These are phyloP conservation scores for Stagonosporopsis vannaccii DNA, from an alignment of 2,329 filamentous ascomycete genomes.

Conservation along the genomic window DNA sequence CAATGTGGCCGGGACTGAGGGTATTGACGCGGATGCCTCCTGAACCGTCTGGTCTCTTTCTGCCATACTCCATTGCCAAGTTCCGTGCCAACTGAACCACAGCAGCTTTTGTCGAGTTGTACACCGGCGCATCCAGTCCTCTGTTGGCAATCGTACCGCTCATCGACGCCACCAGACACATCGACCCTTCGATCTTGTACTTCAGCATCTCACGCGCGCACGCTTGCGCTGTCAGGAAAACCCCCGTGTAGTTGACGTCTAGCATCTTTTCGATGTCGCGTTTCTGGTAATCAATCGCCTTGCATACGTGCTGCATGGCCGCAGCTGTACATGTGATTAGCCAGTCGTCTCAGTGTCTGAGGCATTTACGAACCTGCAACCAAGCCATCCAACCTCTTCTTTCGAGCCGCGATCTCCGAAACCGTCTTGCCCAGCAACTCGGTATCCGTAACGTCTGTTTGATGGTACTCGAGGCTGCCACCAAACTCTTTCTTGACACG, in stretches of 20 bases:
- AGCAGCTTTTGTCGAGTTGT: conserved; percentile 78
- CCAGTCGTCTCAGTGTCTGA: background rate
- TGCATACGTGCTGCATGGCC: conserved; percentile 78
- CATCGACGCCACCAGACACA: conserved; percentile 69
- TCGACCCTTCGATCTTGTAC: conserved; percentile 63
- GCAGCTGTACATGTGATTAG: conserved; percentile 56
- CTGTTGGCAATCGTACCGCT: conserved; percentile 66
- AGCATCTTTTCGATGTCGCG: conserved; percentile 67
- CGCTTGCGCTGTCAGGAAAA: conserved; percentile 67
- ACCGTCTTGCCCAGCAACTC: conserved; percentile 70
- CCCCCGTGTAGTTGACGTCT: conserved; percentile 65
- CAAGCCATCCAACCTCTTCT: conserved; percentile 78
- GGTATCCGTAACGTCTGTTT: conserved; percentile 79
- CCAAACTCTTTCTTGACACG: conserved; percentile 67
- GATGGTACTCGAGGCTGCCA: conserved; percentile 73
- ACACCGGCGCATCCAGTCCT: conserved; percentile 69
- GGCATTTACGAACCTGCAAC: conserved; percentile 58
- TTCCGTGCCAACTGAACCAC: conserved; percentile 74
- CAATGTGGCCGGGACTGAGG: conserved; percentile 78
- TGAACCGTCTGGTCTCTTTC: conserved; percentile 54
- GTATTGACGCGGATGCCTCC: conserved; percentile 80
- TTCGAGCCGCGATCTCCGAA: conserved; percentile 69
- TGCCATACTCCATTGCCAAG: conserved; percentile 72
- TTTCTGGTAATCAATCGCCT: conserved; percentile 76
- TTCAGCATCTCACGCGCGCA: conserved; percentile 68